These are phyloP conservation scores for Globisporangium cederbergense DNA, from an alignment of 352 stramenopile genomes.

Conservation along the genomic window DNA sequence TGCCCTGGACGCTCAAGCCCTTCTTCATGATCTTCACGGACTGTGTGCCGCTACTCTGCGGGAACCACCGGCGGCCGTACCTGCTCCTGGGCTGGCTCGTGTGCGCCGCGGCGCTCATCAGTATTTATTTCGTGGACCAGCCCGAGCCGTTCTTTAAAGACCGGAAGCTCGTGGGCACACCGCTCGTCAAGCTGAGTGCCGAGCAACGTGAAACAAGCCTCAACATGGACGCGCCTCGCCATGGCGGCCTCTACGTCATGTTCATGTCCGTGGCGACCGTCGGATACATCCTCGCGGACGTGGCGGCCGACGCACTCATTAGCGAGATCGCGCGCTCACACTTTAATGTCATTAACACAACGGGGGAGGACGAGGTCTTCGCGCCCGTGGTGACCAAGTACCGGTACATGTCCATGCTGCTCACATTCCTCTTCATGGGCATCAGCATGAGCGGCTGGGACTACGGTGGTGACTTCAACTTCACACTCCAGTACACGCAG, in stretches of 20 bases:
- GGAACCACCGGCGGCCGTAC: constrained; percentile 25
- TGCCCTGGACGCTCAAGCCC: constrained; percentile 53
- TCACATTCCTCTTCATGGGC: constrained; percentile 52
- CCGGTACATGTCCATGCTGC: constrained; percentile 32
- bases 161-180: constrained; percentile 22
- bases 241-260: constrained; percentile 50
- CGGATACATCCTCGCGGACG: constrained; percentile 77
- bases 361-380: constrained; percentile 25
- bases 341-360: constrained; percentile 1
- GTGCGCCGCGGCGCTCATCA: constrained; percentile 24
- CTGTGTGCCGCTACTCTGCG: constrained; percentile 23
- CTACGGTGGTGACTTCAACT: constrained; percentile 63
- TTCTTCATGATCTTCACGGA: constrained; percentile 41
- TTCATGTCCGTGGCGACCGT: constrained; percentile 67
- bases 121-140: constrained; percentile 35
- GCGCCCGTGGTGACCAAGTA: constrained; percentile 32
- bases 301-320: constrained; percentile 63
- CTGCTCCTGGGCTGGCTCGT: constrained; percentile 47
- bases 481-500: constrained; percentile 42
- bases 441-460: constrained; percentile 50
- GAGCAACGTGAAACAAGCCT: constrained; percentile 26
- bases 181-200: constrained; percentile 21
- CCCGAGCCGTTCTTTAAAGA: constrained; percentile 48
- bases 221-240: constrained; percentile 36
- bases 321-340: constrained; percentile 30